Conservation (phyloP, 176 grass and related monocot genomes). For the Phragmites australis region DNA sequence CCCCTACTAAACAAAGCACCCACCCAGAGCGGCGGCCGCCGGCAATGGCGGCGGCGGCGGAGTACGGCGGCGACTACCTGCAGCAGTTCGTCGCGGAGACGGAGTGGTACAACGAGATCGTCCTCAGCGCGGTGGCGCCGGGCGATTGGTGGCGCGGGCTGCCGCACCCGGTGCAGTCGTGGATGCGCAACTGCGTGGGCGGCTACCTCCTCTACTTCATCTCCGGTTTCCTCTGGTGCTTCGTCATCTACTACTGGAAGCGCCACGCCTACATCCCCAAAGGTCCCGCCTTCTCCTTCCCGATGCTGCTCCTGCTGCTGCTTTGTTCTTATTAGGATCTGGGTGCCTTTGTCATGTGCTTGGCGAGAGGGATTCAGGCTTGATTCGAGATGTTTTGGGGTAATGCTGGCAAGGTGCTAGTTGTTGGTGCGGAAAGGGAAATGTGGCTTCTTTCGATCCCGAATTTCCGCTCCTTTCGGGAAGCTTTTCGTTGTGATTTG, state of each 20-base stretch:
- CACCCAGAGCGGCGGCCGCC: conserved; percentile 2
- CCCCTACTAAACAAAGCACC: background rate
- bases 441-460: background rate
- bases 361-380: background rate
- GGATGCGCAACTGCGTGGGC: conserved; percentile 88
- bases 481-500: conserved; percentile 1
- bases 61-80: conserved; percentile 37
- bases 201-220: conserved; percentile 69
- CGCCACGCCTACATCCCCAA: conserved; percentile 85
- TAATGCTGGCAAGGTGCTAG: background rate
- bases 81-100: conserved; percentile 69
- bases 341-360: background rate
- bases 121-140: conserved; percentile 57
- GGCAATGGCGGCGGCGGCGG: conserved; percentile 50
- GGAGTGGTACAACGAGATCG: conserved; percentile 82
- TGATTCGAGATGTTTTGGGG: background rate
- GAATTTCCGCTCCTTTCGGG: background rate
- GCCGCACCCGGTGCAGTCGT: conserved; percentile 76
- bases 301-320: background rate
- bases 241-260: conserved; percentile 96
- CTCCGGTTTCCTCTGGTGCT: conserved; percentile 91
- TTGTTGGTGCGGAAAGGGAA: background rate
- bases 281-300: conserved; percentile 42
- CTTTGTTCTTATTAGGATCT: conserved; percentile 15
- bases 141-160: conserved; percentile 67